Conservation (phyloP, 495 filamentous ascomycete species). For the Daldinia childiae region DNA sequence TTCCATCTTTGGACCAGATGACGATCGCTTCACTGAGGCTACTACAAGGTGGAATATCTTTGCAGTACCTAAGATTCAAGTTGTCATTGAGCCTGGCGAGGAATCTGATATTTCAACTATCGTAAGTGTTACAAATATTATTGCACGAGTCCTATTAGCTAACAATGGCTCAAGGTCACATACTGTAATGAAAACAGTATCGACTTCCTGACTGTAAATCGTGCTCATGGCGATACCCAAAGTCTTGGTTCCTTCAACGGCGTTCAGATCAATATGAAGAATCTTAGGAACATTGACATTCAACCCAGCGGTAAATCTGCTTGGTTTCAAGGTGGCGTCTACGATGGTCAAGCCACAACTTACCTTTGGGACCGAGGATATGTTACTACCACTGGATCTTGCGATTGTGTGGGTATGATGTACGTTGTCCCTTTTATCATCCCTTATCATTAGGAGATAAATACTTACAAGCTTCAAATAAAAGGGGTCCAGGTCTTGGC, state of each 20-base stretch:
- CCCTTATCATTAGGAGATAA: too few species aligned
- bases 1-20: slow-evolving; percentile 10
- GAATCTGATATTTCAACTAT: background rate
- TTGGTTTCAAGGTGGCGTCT: slow-evolving; percentile 47
- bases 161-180: background rate
- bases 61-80: slow-evolving; percentile 1
- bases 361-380: slow-evolving; percentile 54
- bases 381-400: slow-evolving; percentile 57
- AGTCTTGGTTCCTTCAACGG: slow-evolving; percentile 25
- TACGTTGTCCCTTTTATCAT: slow-evolving; percentile 55
- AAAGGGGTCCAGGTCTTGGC: slow-evolving; percentile 44
- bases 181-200: background rate
- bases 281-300: slow-evolving; percentile 18
- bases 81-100: slow-evolving; percentile 17
- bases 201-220: background rate
- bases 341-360: slow-evolving; percentile 15
- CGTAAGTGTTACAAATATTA: background rate
- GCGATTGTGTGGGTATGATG: slow-evolving; percentile 62
- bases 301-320: slow-evolving; percentile 9
- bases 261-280: slow-evolving; percentile 11
- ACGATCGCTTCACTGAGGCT: slow-evolving; percentile 6
- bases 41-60: slow-evolving; percentile 18
- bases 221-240: slow-evolving; percentile 4
- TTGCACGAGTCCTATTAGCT: background rate
- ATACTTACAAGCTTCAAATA: too few species aligned